Conservation (phyloP, 78 protist genomes). For the Ministeria vibrans region DNA sequence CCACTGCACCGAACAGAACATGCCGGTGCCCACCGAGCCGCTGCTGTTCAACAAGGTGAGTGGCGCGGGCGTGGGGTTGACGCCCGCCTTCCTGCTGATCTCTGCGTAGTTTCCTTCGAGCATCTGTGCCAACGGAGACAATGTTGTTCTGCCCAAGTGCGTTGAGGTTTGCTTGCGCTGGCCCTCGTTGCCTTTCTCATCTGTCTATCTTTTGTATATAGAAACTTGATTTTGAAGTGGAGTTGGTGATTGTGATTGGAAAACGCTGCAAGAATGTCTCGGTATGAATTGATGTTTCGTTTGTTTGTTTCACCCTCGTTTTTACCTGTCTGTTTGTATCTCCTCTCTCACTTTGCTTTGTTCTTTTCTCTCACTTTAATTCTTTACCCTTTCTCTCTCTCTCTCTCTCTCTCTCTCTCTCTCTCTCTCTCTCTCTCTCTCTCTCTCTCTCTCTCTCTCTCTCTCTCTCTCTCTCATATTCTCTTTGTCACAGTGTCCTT, state of each 20-base stretch:
- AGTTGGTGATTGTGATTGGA: slow-evolving; percentile 18
- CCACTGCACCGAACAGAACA: slow-evolving; percentile 25
- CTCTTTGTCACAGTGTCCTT: slow-evolving; percentile 67
- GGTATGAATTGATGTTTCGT: background rate
- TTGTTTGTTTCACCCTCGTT: background rate
- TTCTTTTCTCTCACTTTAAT: no score
- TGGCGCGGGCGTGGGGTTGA: background rate
- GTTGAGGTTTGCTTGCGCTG: background rate
- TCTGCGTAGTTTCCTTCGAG: background rate
- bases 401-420: slow-evolving; percentile 20
- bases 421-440: background rate
- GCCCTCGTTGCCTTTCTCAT: background rate
- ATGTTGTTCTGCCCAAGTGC: background rate
- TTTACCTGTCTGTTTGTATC: slow-evolving; percentile 12
- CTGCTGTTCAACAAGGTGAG: slow-evolving; percentile 12
- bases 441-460: slow-evolving; percentile 19
- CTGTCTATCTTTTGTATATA: background rate
- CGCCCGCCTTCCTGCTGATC: background rate
- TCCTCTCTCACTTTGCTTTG: background rate
- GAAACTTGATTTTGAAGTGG: slow-evolving; percentile 17
- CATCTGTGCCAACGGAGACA: background rate
- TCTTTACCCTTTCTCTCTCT: background rate
- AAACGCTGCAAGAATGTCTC: background rate
- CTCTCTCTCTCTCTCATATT: background rate
- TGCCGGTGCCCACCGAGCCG: slow-evolving; percentile 21